Percentiles rank a stretch among this genome's conserved stretches.
Conservation (phyloP, 2,329 filamentous ascomycete species). For the Hymenoscyphus linearis region DNA sequence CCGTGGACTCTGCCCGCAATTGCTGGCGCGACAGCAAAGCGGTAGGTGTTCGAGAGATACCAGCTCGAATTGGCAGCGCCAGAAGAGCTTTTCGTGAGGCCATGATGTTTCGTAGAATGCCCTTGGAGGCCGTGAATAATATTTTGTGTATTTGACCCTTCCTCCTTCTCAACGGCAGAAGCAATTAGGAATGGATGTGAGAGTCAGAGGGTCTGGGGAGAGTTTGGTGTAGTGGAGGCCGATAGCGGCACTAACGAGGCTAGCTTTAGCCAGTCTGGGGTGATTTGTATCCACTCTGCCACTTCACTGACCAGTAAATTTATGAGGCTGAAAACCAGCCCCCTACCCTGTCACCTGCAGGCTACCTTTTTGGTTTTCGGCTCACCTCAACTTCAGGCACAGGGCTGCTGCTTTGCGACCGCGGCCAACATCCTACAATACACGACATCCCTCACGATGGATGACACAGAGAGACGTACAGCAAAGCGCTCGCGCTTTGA, state of each 20-base stretch:
- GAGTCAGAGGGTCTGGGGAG: not conserved
- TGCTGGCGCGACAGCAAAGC: slow-evolving; percentile 21
- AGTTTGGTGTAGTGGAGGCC: not conserved
- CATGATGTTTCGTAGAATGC: slow-evolving; percentile 20
- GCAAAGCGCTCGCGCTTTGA: slow-evolving; percentile 91
- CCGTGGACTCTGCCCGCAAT: slow-evolving; percentile 40
- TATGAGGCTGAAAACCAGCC: slow-evolving; percentile 5
- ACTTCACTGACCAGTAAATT: not conserved
- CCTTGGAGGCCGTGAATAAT: slow-evolving; percentile 10
- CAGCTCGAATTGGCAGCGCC: slow-evolving; percentile 23
- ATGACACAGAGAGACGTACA: slow-evolving; percentile 67
- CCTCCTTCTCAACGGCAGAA: not conserved
- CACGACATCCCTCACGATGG: slow-evolving; percentile 48
- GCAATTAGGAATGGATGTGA: slow-evolving; percentile 9
- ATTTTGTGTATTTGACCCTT: not conserved
- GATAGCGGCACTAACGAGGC: not conserved
- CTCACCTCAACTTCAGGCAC: not conserved
- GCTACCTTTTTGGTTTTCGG: not conserved
- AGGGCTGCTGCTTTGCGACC: not conserved
- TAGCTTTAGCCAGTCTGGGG: not conserved
- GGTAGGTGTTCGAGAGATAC: slow-evolving; percentile 18
- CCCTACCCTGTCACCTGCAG: not conserved
- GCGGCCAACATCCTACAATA: not conserved
- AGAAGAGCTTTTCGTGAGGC: slow-evolving; percentile 30
- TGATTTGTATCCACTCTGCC: not conserved